These are phyloP conservation scores for Ploettnerulaceae sp. DNA, from an alignment of 2,329 filamentous ascomycete genomes.

Conservation along the genomic window DNA sequence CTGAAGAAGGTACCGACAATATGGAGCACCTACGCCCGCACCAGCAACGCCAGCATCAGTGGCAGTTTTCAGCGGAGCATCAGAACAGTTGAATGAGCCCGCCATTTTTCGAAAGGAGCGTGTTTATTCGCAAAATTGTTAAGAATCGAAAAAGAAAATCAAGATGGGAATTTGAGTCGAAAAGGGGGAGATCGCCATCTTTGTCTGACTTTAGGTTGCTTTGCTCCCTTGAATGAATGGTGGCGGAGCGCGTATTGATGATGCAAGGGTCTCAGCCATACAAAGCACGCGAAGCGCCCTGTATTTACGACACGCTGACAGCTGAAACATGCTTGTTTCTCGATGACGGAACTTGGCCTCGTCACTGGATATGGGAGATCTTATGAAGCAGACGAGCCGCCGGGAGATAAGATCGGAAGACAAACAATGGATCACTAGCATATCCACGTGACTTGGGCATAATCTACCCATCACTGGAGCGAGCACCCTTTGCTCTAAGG, in stretches of 20 bases:
- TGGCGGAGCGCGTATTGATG: background rate
- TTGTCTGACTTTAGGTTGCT: constrained; percentile 3
- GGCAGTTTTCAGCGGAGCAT: constrained; percentile 10
- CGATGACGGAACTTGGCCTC: constrained; percentile 5
- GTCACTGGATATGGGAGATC: constrained; percentile 1
- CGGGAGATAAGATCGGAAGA: background rate
- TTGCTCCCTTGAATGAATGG: background rate
- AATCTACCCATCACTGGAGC: no score
- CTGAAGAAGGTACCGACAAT: background rate
- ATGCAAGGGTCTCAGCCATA: constrained; percentile 7
- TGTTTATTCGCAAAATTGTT: background rate
- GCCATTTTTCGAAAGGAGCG: constrained; percentile 9
- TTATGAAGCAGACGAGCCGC: background rate
- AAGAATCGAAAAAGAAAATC: background rate
- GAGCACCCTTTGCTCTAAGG: no score
- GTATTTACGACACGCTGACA: constrained; percentile 2
- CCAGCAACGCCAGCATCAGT: constrained; percentile 55
- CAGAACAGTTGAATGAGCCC: constrained; percentile 13
- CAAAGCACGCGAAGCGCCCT: constrained; percentile 6
- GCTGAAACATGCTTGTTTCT: constrained; percentile 11
- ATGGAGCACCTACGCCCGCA: constrained; percentile 43
- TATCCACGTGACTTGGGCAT: background rate
- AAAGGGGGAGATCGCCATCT: background rate
- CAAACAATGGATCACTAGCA: background rate
- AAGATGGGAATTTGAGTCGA: background rate